Base-by-base conservation (phyloP, 805 yeast species). In the Saturnispora sanitii region DNA sequence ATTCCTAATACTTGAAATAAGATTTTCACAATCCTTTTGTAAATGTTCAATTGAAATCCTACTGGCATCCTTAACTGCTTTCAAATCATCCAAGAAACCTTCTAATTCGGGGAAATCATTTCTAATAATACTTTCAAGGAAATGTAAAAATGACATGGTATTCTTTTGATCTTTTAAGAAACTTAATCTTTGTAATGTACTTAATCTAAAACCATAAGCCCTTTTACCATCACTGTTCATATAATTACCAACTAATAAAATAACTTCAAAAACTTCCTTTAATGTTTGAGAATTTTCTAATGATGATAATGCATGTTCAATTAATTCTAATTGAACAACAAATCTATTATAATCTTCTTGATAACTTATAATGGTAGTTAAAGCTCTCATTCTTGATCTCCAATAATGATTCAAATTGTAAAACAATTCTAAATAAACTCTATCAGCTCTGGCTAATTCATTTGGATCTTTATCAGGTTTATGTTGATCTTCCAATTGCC, bases 221-320 rank as follows among this genome's bases (percentile, higher is more conserved):
- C 87, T 95, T 52, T 87, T 88, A 2, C 85, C 69, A n/a, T 77
- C 67, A 53, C 87, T 95, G 57, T 94, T 92, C 98, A 92, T 92
- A 58, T 79, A 90, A 58, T 92, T 92, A 44, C 98, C 99, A 38
- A 92, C 92, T 4, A 88, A 79, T 47, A 88, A 66, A 46, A 92
- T 90, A 35, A 92, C 76, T 42, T 84, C 87, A 53, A 94, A 72
- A 13, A 92, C 77, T 41, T 75, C 72, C 46, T 77, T 73, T 54
- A 94, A 68, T 38, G 77, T 75, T 15, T 71, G 73, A 1, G 95
- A 84, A 20, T 70, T 66, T 45, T 73, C 73, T 29, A 90, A 68
- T 33, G 78, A 68, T 31, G 71, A 72, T 32, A 79, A 76, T 0
- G 96, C 96, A 18, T 67, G 69, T 51, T 88, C 96, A 26, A 92